Base-by-base conservation (phyloP, 805 yeast genomes). In the Jamesozyma spencerorum region DNA sequence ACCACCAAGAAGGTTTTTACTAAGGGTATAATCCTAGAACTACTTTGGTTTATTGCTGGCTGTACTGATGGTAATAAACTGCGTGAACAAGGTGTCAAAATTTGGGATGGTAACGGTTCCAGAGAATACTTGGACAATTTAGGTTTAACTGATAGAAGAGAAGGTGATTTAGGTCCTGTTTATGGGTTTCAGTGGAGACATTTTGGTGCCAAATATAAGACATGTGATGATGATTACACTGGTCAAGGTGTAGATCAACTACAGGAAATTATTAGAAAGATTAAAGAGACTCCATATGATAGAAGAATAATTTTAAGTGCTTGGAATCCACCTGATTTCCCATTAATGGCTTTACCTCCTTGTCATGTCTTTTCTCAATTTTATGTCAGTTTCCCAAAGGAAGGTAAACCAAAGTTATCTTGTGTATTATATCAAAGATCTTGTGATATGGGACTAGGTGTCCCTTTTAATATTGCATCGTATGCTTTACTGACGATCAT, bases 361-460 rank as follows among this genome's bases (percentile, higher is more conserved):
- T 92, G 99, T 57, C 99, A 92, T 62, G 94, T 92, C 18, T 85
- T 92, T 57, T 80, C 94, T 41, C 99, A 92, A 63, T 92, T 92
- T 57, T 92, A 84, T 59, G 98, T 92, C 31, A 83, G 74, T 53
- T 84, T 83, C 90, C 94, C n/a, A 58, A 64, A 37, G 44, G 50
- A 36, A 59, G 63, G 59, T 18, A 76, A 64, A 51, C 94, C 94
- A 18, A 77, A 72, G 53, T 71, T 92, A 41, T 83, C 92, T 11
- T 92, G 98, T 60, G 74, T 82, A 43, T 68, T 92, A 68, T 92
- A 92, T 63, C 99, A 92, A 66, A 76, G 99, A 54, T 84, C 95
- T n/a, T 90, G 97, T 63, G 99, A 92, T 58, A 88, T 92, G 96
- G 99, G 99, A 0, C 73, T 92, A n/a, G 99, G 99, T 12, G 97